A percentile compares a stretch with the other conserved stretches of the same genome.
These are phyloP conservation scores for Trypanosoma lewisi DNA, from an alignment of 208 protist species.

Conservation along the genomic window DNA sequence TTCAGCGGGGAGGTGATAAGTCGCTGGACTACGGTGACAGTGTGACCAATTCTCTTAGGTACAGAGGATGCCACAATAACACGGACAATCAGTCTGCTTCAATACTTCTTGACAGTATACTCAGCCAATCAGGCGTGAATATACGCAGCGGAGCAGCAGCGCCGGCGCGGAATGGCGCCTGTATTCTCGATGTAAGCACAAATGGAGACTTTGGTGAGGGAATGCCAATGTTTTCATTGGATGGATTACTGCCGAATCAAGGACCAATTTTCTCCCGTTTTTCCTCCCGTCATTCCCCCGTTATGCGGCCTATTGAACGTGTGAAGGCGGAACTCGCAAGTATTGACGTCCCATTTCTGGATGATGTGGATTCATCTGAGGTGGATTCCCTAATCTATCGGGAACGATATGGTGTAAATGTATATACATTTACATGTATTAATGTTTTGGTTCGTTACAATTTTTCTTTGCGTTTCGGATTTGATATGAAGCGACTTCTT, in stretches of 20 bases:
- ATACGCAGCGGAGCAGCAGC: not conserved
- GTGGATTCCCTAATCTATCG: slow-evolving; percentile 25
- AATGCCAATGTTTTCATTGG: slow-evolving; percentile 18
- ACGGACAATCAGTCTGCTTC: not conserved
- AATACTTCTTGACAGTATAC: not conserved
- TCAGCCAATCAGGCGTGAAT: not conserved
- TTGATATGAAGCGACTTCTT: slow-evolving; percentile 39
- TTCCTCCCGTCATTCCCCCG: slow-evolving; percentile 40
- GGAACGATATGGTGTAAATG: slow-evolving; percentile 15
- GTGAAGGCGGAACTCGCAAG: slow-evolving; percentile 27
- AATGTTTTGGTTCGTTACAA: slow-evolving; percentile 71
- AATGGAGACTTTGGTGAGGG: slow-evolving; percentile 14
- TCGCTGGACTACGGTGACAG: not conserved
- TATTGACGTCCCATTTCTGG: slow-evolving; percentile 43
- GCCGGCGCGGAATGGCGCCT: not conserved
- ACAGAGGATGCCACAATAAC: not conserved
- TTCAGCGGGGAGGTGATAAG: not conserved
- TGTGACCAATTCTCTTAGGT: not conserved
- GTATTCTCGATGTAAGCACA: slow-evolving; percentile 24
- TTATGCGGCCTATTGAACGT: slow-evolving; percentile 29
- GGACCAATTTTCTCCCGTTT: slow-evolving; percentile 35
- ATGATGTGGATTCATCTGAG: slow-evolving; percentile 27
- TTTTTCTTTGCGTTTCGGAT: slow-evolving; percentile 51
- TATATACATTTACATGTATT: slow-evolving; percentile 44
- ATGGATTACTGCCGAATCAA: slow-evolving; percentile 25